Evolutionary conservation across 2,329 filamentous ascomycete genomes (phyloP).

Genomic region (Colletotrichum sp.): DNA sequence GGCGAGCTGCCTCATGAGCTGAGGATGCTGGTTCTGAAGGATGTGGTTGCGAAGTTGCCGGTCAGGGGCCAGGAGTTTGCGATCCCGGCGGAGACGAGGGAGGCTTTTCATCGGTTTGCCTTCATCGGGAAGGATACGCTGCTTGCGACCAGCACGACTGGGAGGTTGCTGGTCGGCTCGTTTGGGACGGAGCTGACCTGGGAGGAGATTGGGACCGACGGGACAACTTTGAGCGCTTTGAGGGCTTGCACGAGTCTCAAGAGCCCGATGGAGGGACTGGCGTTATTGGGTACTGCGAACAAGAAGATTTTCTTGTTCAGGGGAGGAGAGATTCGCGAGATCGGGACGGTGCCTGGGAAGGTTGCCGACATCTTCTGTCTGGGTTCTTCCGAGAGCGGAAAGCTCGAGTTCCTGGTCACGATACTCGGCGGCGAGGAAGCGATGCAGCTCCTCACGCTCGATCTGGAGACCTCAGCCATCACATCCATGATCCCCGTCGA

Average conservation of each 20-base stretch:
- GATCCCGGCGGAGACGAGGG: conserved; percentile 28
- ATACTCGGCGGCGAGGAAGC: conserved; percentile 47
- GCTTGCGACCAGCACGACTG: conserved; percentile 64
- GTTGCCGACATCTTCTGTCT: conserved; percentile 56
- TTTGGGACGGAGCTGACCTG: conserved; percentile 41
- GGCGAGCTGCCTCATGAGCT: conserved; percentile 10
- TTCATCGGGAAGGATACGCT: conserved; percentile 61
- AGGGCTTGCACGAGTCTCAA: conserved; percentile 53
- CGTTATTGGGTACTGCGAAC: conserved; percentile 53
- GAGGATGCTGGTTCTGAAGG: conserved; percentile 33
- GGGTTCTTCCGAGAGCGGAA: background rate
- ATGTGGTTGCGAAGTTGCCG: conserved; percentile 30
- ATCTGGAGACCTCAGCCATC: conserved; percentile 32
- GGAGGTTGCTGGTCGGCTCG: conserved; percentile 58
- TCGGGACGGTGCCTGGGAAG: conserved; percentile 50
- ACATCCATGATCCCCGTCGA: conserved; percentile 34
- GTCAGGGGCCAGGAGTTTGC: conserved; percentile 33
- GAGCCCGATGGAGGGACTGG: conserved; percentile 40
- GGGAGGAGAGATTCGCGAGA: conserved; percentile 32
- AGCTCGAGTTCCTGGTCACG: conserved; percentile 46
- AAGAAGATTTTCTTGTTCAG: conserved; percentile 53
- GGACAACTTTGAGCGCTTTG: conserved; percentile 40
- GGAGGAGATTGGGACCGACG: conserved; percentile 44
- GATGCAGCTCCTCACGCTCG: conserved; percentile 48
- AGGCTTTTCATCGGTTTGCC: conserved; percentile 65